Conservation (phyloP, 2,329 filamentous ascomycete genomes). For the Fusarium sp. region DNA sequence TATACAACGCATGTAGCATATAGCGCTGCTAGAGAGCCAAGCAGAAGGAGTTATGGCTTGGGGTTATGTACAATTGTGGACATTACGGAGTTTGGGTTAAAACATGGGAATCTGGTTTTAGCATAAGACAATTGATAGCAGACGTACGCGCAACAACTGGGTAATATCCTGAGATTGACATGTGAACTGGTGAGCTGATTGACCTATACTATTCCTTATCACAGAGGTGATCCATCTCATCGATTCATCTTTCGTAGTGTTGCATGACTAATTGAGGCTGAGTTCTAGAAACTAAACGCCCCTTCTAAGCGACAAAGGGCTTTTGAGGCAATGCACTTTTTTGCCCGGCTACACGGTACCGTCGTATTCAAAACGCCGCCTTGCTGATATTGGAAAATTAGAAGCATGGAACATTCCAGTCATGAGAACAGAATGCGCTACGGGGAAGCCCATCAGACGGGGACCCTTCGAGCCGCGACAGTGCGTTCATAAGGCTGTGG, state of each 20-base stretch:
- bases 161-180: not conserved
- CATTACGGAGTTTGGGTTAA: constrained; percentile 46
- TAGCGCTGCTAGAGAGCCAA: constrained; percentile 26
- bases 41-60: constrained; percentile 37
- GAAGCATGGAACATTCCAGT: constrained; percentile 44
- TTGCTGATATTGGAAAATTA: constrained; percentile 6
- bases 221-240: no score
- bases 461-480: constrained; percentile 23
- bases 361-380: constrained; percentile 17
- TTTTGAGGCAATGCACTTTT: constrained; percentile 14
- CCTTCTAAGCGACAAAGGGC: not conserved
- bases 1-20: constrained; percentile 28
- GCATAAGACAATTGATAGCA: constrained; percentile 24
- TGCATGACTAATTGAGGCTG: constrained; percentile 7
- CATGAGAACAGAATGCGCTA: constrained; percentile 29
- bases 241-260: not conserved
- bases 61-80: constrained; percentile 35
- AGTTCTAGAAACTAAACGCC: constrained; percentile 6
- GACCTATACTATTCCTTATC: not conserved
- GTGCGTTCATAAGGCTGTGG: constrained; percentile 12
- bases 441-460: constrained; percentile 22
- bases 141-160: not conserved
- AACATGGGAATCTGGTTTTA: constrained; percentile 37
- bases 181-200: not conserved
- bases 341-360: constrained; percentile 4